Base-by-base conservation (phyloP, 2,329 filamentous ascomycete species). In the Penicillium digitatum region DNA sequence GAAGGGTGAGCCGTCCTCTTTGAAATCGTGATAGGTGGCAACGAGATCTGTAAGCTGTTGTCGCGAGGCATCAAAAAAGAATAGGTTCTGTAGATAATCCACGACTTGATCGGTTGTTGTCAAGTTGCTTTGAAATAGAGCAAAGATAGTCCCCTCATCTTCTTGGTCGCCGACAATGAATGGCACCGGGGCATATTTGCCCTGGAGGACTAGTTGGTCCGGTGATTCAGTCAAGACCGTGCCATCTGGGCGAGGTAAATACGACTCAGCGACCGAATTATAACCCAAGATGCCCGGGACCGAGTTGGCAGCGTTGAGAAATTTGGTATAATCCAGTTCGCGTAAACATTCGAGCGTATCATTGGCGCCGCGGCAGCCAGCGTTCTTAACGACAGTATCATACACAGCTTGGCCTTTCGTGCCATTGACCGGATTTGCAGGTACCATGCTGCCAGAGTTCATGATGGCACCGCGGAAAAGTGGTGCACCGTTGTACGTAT, bases 391-490 rank as follows among this genome's bases (percentile, higher is more conserved):
- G 3, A 82, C 79, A 18, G 72, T 62, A 50, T 79, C 65, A 54
- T 74, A 73, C 47, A 89, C 73, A 1, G 70, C 76, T 66, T 92
- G 87, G 0, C 80, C 83, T 69, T 89, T 89, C 11, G 77, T 72
- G 29, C 81, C 80, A 63, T 90, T 87, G 0, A 90, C 82, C 0
- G 80, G 77, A 26, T 84, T 81, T 0, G 85, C 79, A 0, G 86
- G 86, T 0, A 83, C 72, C 2, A 87, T 69, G 54, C 79, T 83
- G 2, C 87, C 87, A 2, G 85, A 88, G 74, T 88, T 82, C 88
- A 94, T 92, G 63, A 93, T 92, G 26, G 78, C 88, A 1, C 78
- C 88, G 26, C 87, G 82, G 80, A 94, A 93, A 0, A 94, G 78
- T 1, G 85, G 78, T 64, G 87, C 84, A 50, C 85, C 87, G 2